phyloP scores from a whole-genome alignment of 1,139 yeast genomes.

The Candida glucosophila region DNA sequence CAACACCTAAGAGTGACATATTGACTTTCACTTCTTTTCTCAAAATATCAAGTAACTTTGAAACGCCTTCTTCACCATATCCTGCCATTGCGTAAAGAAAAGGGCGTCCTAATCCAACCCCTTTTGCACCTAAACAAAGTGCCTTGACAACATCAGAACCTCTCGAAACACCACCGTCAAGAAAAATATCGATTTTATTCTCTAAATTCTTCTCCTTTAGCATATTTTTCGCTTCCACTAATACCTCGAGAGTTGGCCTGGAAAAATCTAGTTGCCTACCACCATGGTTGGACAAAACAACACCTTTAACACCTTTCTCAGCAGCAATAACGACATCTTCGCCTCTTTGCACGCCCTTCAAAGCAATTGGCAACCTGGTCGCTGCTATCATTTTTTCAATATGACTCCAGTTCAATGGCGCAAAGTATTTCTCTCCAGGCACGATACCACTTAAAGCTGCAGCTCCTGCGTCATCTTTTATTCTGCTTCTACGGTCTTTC shows the following conservation, averaged over 20 bases:
- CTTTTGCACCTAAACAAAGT: conserved; percentile 48
- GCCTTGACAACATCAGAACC: conserved; percentile 50
- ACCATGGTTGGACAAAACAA: conserved; percentile 48
- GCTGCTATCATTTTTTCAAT: conserved; percentile 11
- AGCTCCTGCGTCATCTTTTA: conserved; percentile 6
- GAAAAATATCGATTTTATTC: conserved; percentile 31
- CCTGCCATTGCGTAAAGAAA: conserved; percentile 37
- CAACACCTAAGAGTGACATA: conserved; percentile 42
- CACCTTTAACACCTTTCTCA: conserved; percentile 38
- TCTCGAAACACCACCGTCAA: conserved; percentile 50
- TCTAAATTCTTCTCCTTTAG: conserved; percentile 27
- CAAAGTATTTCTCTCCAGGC: conserved; percentile 6
- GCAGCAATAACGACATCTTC: conserved; percentile 44
- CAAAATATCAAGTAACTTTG: conserved; percentile 31
- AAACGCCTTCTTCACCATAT: conserved; percentile 44
- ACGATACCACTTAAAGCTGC: conserved; percentile 4
- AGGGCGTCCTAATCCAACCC: conserved; percentile 42
- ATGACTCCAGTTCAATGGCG: conserved; percentile 13
- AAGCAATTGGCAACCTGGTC: conserved; percentile 26
- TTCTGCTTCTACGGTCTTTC: conserved; percentile 14
- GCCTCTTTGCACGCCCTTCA: conserved; percentile 45
- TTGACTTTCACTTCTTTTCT: conserved; percentile 36
- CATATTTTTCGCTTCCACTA: conserved; percentile 37
- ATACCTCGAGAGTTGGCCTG: conserved; percentile 39
- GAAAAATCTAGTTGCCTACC: conserved; percentile 47